These are phyloP conservation scores for Inga oerstediana DNA, from an alignment of 306 rosid genomes.

Conservation along the genomic window DNA sequence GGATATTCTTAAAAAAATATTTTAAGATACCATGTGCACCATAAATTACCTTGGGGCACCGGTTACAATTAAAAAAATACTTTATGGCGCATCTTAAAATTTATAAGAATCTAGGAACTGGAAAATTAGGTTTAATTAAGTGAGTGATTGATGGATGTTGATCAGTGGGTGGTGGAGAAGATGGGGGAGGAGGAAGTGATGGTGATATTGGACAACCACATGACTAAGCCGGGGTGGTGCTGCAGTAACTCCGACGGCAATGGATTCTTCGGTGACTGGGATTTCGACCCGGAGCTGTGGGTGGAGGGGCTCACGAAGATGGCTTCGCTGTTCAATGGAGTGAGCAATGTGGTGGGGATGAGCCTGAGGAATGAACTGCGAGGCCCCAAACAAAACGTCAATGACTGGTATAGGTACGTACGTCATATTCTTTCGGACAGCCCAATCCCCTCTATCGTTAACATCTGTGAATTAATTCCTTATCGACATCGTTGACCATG, in stretches of 20 bases:
- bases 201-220: conserved; percentile 82
- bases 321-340: conserved; percentile 68
- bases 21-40: too few relatives aligned
- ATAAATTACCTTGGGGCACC: too few relatives aligned
- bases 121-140: neutral
- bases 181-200: conserved; percentile 60
- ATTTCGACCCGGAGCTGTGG: conserved; percentile 71
- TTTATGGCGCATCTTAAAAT: too few relatives aligned
- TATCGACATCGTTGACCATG: neutral
- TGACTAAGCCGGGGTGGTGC: conserved; percentile 77
- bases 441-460: neutral
- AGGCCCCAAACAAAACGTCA: conserved; percentile 67
- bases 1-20: too few relatives aligned
- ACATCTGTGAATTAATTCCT: neutral
- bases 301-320: conserved; percentile 61
- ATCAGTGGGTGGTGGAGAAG: conserved; percentile 62
- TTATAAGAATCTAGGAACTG: neutral
- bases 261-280: conserved; percentile 81
- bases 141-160: neutral
- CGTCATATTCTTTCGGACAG: neutral
- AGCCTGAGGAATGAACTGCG: conserved; percentile 86
- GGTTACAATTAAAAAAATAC: too few relatives aligned
- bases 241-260: conserved; percentile 66
- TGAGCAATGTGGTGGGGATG: conserved; percentile 67
- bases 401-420: conserved; percentile 72